Conservation (phyloP, 768 basidiomycete species). For the Roridomyces roridus region DNA sequence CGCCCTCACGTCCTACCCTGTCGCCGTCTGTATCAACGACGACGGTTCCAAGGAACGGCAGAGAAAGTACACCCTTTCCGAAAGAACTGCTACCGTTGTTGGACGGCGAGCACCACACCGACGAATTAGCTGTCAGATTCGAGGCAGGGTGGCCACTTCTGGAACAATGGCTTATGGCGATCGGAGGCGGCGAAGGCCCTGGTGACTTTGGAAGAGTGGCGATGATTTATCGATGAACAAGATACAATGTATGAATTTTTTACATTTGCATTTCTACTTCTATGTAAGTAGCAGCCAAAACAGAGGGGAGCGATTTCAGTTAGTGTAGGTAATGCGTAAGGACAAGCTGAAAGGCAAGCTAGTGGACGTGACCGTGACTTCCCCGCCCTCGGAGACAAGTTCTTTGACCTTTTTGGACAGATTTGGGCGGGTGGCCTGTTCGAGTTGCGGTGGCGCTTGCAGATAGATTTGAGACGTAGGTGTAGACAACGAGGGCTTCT, state of each 20-base stretch:
- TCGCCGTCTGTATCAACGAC: conserved; percentile 66
- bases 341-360: conserved; percentile 88
- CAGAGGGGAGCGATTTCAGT: conserved; percentile 6
- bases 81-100: conserved; percentile 63
- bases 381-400: conserved; percentile 76
- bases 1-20: conserved; percentile 51
- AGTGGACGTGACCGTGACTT: conserved; percentile 87
- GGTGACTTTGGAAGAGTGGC: conserved; percentile 76
- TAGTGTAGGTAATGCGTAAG: conserved; percentile 63
- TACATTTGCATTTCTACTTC: conserved; percentile 19
- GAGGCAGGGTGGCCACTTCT: conserved; percentile 85
- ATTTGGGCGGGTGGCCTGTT: conserved; percentile 89
- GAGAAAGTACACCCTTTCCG: conserved; percentile 48
- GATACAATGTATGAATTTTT: not conserved
- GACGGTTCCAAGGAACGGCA: conserved; percentile 29
- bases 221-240: conserved; percentile 76
- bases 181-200: conserved; percentile 66
- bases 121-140: conserved; percentile 86
- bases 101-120: conserved; percentile 91
- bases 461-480: conserved; percentile 83
- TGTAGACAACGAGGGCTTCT: conserved; percentile 90
- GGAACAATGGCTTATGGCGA: conserved; percentile 69
- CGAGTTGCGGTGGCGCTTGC: conserved; percentile 92
- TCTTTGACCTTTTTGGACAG: conserved; percentile 87
- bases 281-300: conserved; percentile 7